Conservation (phyloP, 257 asterid species). For the Solanum arcanum region DNA sequence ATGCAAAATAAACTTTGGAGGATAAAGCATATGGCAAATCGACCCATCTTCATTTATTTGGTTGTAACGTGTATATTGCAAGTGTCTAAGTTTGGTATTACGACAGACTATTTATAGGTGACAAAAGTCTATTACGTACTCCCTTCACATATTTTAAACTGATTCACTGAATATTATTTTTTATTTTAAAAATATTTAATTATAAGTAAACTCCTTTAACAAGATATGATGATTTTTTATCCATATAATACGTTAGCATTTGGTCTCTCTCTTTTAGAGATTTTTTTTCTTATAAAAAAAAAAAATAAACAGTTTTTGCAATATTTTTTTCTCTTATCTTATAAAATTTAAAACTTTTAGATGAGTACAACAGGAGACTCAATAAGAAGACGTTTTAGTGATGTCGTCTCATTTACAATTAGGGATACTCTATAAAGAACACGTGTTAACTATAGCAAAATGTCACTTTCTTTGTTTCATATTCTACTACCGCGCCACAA, state of each 20-base stretch:
- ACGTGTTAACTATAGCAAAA: background rate
- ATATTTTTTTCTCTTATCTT: too few species aligned
- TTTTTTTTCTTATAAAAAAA: too few species aligned
- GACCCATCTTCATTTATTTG: background rate
- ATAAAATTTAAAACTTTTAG: background rate
- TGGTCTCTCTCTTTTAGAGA: background rate
- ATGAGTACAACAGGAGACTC: background rate
- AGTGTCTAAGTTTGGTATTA: background rate
- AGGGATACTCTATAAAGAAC: background rate
- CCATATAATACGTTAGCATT: background rate
- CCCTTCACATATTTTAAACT: background rate
- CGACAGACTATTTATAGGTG: background rate
- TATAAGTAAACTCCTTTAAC: background rate
- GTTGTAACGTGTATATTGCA: background rate
- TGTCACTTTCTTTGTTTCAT: background rate
- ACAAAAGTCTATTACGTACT: background rate
- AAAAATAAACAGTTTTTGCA: too few species aligned
- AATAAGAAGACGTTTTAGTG: background rate
- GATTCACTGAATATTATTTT: background rate
- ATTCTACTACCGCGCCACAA: background rate
- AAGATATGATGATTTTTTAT: background rate
- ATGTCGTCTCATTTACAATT: background rate
- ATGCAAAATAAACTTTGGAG: background rate
- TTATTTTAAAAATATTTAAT: background rate
- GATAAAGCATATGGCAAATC: background rate